Evolutionary conservation across 106 monocot species (phyloP), one percentile per base, ranked within the genome.

Genomic region (Dactylorhiza incarnata): DNA sequence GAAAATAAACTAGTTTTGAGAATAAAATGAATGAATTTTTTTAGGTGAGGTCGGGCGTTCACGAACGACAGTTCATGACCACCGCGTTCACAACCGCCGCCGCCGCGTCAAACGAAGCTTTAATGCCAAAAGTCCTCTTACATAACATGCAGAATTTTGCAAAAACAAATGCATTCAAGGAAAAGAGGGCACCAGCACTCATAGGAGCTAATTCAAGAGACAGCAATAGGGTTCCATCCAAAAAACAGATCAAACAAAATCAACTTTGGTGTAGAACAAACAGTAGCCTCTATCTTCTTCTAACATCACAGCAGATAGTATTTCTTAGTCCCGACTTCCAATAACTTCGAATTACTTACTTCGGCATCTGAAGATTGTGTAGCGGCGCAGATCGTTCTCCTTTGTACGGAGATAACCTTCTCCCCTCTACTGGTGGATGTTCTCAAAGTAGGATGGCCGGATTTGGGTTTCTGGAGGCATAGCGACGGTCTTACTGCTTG

Each of bases 341-440:
- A 46, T 2, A 10, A 37, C 45, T 3, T 1, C 20, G 24, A 54
- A 23, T 45, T 3, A 8, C 45, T 20, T 12, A 50, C 26, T 9
- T 59, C 75, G 65, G 74, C 47, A 20, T 80, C 79, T 6, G 73
- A 19, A n/a, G 79, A 37, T 4, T 73, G 73, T 45, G 73, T 55
- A 14, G 81, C 81, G 3, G 46, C 37, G 69, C 69, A 75, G 68
- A 81, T 26, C 46, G 48, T 25, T 24, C 22, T 45, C 5, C 19
- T 23, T 45, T 55, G 20, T 26, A 54, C 16, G 43, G 44, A 4
- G 7, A 72, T 72, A 49, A 24, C 72, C 17, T 49, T 72, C 19
- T 6, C 19, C 20, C 10, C 23, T 49, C 48, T 8, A 48, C 10
- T 9, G 22, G 17, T 49, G 8, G 23, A 20, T 9, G 22, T 23